Evolutionary conservation across 1,139 yeast species (phyloP).

Genomic region (Candida neerlandica): DNA sequence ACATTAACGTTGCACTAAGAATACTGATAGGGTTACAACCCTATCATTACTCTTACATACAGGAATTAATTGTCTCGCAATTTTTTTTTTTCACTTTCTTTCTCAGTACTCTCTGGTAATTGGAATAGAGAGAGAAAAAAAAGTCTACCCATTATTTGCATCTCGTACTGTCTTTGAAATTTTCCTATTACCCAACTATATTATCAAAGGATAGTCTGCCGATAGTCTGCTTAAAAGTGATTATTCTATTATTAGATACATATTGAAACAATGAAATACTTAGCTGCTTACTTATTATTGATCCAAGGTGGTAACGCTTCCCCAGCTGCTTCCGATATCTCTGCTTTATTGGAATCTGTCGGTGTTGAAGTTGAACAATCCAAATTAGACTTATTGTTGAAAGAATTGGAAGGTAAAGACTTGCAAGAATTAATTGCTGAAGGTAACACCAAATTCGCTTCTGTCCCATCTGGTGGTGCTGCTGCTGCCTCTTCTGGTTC

Average conservation of each 20-base stretch:
- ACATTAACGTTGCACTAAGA: not conserved
- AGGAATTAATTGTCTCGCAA: not conserved
- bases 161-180: not conserved
- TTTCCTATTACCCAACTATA: not conserved
- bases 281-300: conserved; percentile 88
- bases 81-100: not conserved
- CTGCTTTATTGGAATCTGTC: conserved; percentile 71
- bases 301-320: conserved; percentile 83
- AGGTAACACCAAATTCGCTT: conserved; percentile 81
- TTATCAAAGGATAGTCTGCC: conserved; percentile 62
- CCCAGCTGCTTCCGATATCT: conserved; percentile 74
- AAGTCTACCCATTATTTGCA: not conserved
- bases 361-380: conserved; percentile 80
- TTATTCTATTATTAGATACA: conserved; percentile 41
- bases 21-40: conserved; percentile 1
- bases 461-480: conserved; percentile 85
- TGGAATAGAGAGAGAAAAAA: too few species aligned
- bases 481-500: conserved; percentile 61
- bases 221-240: conserved; percentile 55
- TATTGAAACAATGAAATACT: conserved; percentile 62
- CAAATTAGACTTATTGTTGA: conserved; percentile 65
- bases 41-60: conserved; percentile 4
- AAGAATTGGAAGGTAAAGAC: conserved; percentile 77
- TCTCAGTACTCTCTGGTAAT: too few species aligned
- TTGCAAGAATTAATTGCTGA: conserved; percentile 74